Percentiles rank a stretch among this genome's conserved stretches.
Evolutionary conservation across 495 filamentous ascomycete species (phyloP).

Genomic region (Schizothecium vesticola): DNA sequence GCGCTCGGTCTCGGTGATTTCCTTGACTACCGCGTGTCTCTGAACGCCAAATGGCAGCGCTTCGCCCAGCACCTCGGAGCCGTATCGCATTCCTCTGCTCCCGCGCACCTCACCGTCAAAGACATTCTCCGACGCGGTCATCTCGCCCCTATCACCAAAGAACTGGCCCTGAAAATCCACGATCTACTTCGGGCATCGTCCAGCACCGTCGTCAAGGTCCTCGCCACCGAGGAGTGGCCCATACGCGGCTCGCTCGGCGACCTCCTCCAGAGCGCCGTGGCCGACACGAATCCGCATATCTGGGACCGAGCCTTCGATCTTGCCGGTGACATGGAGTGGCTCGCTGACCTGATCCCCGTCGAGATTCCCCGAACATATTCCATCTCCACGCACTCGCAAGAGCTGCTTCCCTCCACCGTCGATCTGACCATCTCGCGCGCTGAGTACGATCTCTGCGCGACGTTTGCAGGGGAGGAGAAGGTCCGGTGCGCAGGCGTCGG

Average conservation of each 20-base stretch:
- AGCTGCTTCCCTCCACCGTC: conserved; percentile 44
- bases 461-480: conserved; percentile 31
- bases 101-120: conserved; percentile 35
- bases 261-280: conserved; percentile 38
- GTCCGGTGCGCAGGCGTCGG: conserved; percentile 37
- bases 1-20: conserved; percentile 39
- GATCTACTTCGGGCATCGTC: conserved; percentile 42
- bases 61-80: conserved; percentile 41
- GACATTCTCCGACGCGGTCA: conserved; percentile 47
- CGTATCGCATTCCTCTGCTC: conserved; percentile 25
- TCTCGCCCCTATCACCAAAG: conserved; percentile 45
- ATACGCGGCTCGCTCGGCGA: conserved; percentile 44
- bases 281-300: conserved; percentile 40
- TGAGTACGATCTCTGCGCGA: conserved; percentile 41
- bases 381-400: conserved; percentile 42
- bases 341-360: conserved; percentile 39
- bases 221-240: conserved; percentile 45
- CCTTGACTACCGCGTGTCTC: conserved; percentile 31
- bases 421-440: conserved; percentile 44
- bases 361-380: conserved; percentile 48
- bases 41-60: conserved; percentile 36
- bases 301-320: conserved; percentile 46
- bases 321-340: conserved; percentile 37
- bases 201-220: conserved; percentile 41
- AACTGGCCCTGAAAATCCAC: conserved; percentile 40